Evolutionary conservation across 805 yeast species (phyloP), one percentile per base, ranked within the genome.

Genomic region (Metschnikowia kunwiensis): DNA sequence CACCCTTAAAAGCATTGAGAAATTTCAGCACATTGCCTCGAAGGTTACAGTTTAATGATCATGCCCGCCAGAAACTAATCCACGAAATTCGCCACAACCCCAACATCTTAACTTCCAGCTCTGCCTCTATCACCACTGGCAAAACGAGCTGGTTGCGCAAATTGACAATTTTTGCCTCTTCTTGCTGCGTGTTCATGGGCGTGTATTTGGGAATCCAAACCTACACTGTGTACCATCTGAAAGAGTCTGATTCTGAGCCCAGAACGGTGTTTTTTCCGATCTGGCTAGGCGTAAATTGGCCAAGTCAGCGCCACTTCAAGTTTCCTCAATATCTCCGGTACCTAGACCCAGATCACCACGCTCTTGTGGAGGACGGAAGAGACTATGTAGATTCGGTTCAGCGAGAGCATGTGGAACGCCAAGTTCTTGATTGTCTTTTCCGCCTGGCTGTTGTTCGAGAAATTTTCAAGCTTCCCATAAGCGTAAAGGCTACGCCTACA

Each of bases 401-500:
- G 25, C 16, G 43, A 7, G 54, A 55, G 9, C 50, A 57, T 32
- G 47, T 65, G 15, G 53, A 51, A 29, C 54, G 54, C 30, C 51
- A 52, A 17, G 53, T 61, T 11, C 46, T 63, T 30, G 63, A 54
- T 41, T 40, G 50, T 27, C 31, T 41, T 50, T 42, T 53, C 58
- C 28, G 38, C 27, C 53, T 26, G 46, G n/a, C 40, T 29, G 27
- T 42, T 9, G 45, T 55, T 7, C 44, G 61, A 36, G 46, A 57
- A 41, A 40, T 51, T 3, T 53, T 56, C 44, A 58, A 63, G 11
- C 37, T 64, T 7, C 69, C 68, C 5, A 42, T 64, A 8, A 34
- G 40, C 10, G 38, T 58, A 8, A 39, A 41, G 5, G 26, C 44
- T 5, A 26, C 36, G 1, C 27, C 32, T 1, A 27, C 14, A 6